Percentiles rank a stretch among this genome's conserved stretches.
Conservation (phyloP, 345 rosid genomes). For the Gossypium australe region DNA sequence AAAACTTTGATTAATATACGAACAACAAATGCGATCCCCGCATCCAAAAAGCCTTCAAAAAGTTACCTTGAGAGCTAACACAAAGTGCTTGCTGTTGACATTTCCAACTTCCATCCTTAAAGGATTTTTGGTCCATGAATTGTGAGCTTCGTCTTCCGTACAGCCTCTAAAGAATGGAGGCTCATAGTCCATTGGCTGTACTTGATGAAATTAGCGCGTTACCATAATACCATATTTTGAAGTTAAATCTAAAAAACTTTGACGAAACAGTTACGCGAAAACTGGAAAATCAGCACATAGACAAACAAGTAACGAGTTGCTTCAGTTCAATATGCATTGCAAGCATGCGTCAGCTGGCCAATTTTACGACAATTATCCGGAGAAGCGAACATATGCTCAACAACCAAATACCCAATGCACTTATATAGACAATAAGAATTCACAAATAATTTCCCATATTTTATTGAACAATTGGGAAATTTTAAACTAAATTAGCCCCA, state of each 20-base stretch:
- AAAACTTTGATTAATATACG: constrained; percentile 2
- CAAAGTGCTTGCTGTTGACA: constrained; percentile 94
- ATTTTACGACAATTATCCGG: neutral
- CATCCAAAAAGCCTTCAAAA: constrained; percentile 12
- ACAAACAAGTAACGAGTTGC: neutral
- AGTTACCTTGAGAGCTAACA: constrained; percentile 73
- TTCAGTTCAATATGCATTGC: neutral
- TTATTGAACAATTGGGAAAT: neutral
- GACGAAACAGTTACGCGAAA: neutral
- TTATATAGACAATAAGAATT: neutral
- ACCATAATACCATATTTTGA: neutral
- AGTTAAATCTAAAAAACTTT: neutral
- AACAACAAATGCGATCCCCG: neutral
- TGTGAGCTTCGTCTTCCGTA: constrained; percentile 72
- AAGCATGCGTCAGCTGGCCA: neutral
- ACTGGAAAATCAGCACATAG: constrained; percentile 2
- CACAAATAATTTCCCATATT: neutral
- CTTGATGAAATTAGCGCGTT: constrained; percentile 10
- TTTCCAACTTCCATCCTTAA: constrained; percentile 92
- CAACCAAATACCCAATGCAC: neutral
- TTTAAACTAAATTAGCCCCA: neutral
- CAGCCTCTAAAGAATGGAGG: constrained; percentile 95
- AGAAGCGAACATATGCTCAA: neutral
- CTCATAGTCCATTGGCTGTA: constrained; percentile 86
- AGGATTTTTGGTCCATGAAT: constrained; percentile 83